Evolutionary conservation across 768 basidiomycete species (phyloP).

Genomic region (Strobilomyces dryophilus): DNA sequence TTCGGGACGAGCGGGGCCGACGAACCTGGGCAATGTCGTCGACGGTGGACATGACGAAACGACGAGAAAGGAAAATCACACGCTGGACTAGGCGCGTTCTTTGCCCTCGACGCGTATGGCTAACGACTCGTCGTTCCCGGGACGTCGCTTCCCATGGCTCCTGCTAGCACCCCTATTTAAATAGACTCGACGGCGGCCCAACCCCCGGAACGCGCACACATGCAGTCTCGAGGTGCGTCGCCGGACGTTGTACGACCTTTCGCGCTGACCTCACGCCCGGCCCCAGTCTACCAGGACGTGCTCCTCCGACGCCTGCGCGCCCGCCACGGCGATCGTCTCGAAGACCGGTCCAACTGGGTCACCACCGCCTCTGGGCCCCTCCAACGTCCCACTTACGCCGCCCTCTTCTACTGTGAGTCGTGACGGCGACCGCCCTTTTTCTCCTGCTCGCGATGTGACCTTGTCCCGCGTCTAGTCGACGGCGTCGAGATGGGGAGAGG

Average conservation of each 20-base stretch:
- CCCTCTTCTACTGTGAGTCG: constrained; percentile 7
- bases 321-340: background rate
- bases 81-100: too few species aligned
- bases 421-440: too few species aligned
- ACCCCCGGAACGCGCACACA: background rate
- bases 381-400: constrained; percentile 5
- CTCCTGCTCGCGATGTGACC: too few species aligned
- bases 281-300: constrained; percentile 3
- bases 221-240: background rate
- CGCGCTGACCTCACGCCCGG: background rate
- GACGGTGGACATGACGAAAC: constrained; percentile 27
- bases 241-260: background rate
- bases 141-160: too few species aligned
- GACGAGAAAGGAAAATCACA: too few species aligned
- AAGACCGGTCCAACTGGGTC: constrained; percentile 3
- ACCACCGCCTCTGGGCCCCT: constrained; percentile 1
- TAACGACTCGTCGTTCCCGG: too few species aligned
- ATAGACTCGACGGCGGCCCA: too few species aligned
- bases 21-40: constrained; percentile 51
- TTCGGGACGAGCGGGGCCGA: background rate
- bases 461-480: constrained; percentile 1
- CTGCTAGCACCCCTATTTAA: too few species aligned
- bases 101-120: too few species aligned
- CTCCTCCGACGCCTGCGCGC: background rate
- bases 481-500: constrained; percentile 9